A percentile compares a stretch with the other conserved stretches of the same genome.
phyloP scores from a whole-genome alignment of 345 rosid species.

The Orychophragmus violaceus region DNA sequence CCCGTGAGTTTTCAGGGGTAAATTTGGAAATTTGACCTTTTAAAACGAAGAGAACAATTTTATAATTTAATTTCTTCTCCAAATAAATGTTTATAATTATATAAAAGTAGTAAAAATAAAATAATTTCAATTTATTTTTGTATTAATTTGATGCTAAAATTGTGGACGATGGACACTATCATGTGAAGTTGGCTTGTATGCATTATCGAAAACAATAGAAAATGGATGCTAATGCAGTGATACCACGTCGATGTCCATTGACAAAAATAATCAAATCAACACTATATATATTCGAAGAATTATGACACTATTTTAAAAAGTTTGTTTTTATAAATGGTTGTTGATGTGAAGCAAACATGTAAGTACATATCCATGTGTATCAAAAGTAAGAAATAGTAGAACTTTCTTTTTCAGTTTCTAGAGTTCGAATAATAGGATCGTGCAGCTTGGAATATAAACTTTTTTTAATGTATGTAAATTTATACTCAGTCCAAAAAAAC shows the following conservation, averaged over 20 bases:
- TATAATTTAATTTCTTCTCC: slow-evolving; percentile 10
- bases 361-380: not conserved
- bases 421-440: not conserved
- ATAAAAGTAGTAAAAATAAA: not conserved
- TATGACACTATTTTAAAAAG: not conserved
- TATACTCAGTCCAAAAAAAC: too few species aligned
- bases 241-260: slow-evolving; percentile 19
- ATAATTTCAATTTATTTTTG: not conserved
- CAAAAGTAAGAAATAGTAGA: not conserved
- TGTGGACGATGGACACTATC: not conserved
- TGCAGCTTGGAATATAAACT: slow-evolving; percentile 2
- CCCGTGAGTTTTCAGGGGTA: slow-evolving; percentile 22
- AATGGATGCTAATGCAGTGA: slow-evolving; percentile 1
- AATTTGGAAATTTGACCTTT: slow-evolving; percentile 3
- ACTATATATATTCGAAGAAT: not conserved
- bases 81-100: slow-evolving; percentile 19
- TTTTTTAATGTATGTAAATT: too few species aligned
- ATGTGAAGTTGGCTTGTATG: not conserved
- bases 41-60: not conserved
- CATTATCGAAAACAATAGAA: slow-evolving; percentile 12
- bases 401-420: not conserved
- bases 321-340: not conserved
- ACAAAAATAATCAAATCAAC: slow-evolving; percentile 6
- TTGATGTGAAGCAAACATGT: slow-evolving; percentile 1
- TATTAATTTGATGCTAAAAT: not conserved